Evolutionary conservation across 2,329 filamentous ascomycete genomes (phyloP).

Genomic region (Sclerotinia borealis): DNA sequence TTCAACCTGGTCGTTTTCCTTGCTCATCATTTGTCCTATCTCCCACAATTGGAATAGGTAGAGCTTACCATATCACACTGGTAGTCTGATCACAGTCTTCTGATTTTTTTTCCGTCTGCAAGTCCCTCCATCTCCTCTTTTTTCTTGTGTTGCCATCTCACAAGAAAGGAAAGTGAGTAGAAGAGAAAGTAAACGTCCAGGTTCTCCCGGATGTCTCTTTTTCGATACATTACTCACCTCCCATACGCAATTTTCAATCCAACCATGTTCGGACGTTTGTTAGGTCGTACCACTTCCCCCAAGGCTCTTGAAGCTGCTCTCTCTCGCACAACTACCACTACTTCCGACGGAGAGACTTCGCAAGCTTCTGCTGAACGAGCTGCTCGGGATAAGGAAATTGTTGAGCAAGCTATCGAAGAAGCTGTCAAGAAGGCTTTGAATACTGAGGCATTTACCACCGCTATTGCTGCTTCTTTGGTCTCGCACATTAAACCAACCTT

Average conservation of each 20-base stretch:
- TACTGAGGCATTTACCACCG: constrained; percentile 26
- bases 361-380: constrained; percentile 12
- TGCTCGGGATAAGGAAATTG: constrained; percentile 20
- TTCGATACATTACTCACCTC: constrained; percentile 12
- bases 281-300: constrained; percentile 11
- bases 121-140: constrained; percentile 7
- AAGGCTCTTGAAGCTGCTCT: constrained; percentile 10
- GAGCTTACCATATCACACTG: not conserved
- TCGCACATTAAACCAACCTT: constrained; percentile 28
- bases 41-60: not conserved
- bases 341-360: constrained; percentile 1
- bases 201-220: constrained; percentile 15
- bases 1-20: not conserved
- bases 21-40: not conserved
- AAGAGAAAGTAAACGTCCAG: constrained; percentile 10
- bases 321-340: not conserved
- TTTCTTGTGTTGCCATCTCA: constrained; percentile 5
- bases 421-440: constrained; percentile 25
- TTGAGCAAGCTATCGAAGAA: constrained; percentile 24
- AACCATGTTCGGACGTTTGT: constrained; percentile 11
- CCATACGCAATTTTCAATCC: constrained; percentile 10
- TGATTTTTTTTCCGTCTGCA: not conserved
- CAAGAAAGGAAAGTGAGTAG: constrained; percentile 4
- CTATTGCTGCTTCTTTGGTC: constrained; percentile 27
- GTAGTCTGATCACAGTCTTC: too few relatives aligned